Conservation (phyloP, 768 basidiomycete species). For the Auricularia heimuer region DNA sequence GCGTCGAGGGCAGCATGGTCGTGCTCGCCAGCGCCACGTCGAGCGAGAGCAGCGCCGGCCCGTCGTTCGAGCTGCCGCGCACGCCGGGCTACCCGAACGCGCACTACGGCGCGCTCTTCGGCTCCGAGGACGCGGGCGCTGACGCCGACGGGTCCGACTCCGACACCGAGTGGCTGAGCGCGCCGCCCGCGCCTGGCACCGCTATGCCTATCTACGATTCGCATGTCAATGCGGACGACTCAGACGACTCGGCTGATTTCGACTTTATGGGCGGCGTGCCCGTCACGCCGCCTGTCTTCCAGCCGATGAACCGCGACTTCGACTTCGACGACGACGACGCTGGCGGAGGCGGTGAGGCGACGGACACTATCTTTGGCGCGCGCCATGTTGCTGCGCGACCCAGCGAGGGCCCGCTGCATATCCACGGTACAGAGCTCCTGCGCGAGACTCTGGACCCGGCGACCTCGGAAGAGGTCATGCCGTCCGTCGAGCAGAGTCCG, state of each 20-base stretch:
- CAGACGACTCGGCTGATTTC: background rate
- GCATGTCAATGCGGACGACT: background rate
- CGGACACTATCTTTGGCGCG: background rate
- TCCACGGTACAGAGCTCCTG: background rate
- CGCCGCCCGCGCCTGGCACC: background rate
- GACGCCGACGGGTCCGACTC: background rate
- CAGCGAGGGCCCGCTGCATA: background rate
- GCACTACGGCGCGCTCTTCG: no score
- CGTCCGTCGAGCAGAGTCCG: background rate
- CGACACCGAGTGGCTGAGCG: background rate
- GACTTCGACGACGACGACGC: background rate
- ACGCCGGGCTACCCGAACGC: background rate
- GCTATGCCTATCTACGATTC: background rate
- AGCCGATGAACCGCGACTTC: background rate
- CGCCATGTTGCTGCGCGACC: background rate
- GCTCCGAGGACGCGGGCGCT: background rate
- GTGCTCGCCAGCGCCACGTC: background rate
- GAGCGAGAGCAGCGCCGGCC: background rate
- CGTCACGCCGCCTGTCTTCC: background rate
- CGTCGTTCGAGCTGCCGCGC: background rate
- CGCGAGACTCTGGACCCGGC: background rate
- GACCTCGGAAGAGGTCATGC: background rate
- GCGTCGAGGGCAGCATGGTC: background rate
- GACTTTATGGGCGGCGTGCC: background rate
- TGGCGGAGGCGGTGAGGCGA: background rate